These are phyloP conservation scores for Metschnikowia dekortorum DNA, from an alignment of 805 yeast species.

Conservation along the genomic window DNA sequence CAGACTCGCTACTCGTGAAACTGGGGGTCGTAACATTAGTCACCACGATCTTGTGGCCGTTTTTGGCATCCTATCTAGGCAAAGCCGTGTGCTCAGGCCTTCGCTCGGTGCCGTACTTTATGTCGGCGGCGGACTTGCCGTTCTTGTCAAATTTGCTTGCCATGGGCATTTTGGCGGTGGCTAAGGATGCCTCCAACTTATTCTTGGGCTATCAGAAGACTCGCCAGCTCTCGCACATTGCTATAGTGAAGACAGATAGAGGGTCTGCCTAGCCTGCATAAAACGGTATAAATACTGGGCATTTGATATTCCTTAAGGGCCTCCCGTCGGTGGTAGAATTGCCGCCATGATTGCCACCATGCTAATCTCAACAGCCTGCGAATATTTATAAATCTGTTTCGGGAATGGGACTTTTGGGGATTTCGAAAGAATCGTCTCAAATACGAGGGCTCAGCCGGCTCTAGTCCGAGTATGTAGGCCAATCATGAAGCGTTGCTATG, in stretches of 20 bases:
- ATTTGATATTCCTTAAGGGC: not conserved
- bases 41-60: slow-evolving; percentile 40
- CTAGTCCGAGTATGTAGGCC: too few relatives aligned
- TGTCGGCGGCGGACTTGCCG: slow-evolving; percentile 17
- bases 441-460: too few relatives aligned
- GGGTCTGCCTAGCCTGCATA: not conserved
- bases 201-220: slow-evolving; percentile 27
- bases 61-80: slow-evolving; percentile 32
- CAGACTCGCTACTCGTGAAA: slow-evolving; percentile 19
- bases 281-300: not conserved
- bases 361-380: too few relatives aligned
- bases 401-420: too few relatives aligned
- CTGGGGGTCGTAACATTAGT: slow-evolving; percentile 25
- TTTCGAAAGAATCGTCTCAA: too few relatives aligned
- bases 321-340: too few relatives aligned
- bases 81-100: slow-evolving; percentile 15
- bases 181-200: slow-evolving; percentile 30
- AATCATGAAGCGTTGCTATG: not conserved
- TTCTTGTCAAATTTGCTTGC: slow-evolving; percentile 32
- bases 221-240: slow-evolving; percentile 25
- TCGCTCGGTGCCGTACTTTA: slow-evolving; percentile 8
- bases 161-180: slow-evolving; percentile 29
- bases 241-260: slow-evolving; percentile 15
- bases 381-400: too few relatives aligned
- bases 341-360: too few relatives aligned